Evolutionary conservation across 2,329 filamentous ascomycete genomes (phyloP).

Genomic region (Penicillium freii): DNA sequence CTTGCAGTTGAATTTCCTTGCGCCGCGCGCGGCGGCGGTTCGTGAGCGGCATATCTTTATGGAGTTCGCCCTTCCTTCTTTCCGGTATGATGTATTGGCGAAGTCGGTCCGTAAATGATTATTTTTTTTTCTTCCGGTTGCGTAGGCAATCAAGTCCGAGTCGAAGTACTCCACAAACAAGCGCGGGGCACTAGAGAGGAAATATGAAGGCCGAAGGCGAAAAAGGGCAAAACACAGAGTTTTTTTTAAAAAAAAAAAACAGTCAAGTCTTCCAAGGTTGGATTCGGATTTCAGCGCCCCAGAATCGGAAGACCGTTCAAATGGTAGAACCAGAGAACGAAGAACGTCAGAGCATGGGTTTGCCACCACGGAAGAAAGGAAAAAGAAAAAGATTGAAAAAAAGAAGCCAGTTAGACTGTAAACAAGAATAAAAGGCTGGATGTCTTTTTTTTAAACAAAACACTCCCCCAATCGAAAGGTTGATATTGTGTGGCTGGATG

Average conservation of each 20-base stretch:
- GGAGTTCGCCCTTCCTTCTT: background rate
- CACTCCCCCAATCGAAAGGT: conserved; percentile 1
- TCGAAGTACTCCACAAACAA: conserved; percentile 12
- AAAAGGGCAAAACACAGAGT: conserved; percentile 7
- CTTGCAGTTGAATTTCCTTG: conserved; percentile 46
- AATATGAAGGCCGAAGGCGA: conserved; percentile 13
- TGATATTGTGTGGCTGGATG: conserved; percentile 25
- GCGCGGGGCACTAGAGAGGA: conserved; percentile 9
- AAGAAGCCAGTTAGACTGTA: background rate
- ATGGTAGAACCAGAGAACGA: conserved; percentile 33
- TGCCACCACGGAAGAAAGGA: conserved; percentile 31
- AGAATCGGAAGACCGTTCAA: conserved; percentile 24
- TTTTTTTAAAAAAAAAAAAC: conserved; percentile 12
- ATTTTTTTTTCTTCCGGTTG: conserved; percentile 7
- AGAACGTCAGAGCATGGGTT: conserved; percentile 24
- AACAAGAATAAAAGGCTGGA: conserved; percentile 8
- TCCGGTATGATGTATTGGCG: conserved; percentile 6
- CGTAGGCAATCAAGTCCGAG: conserved; percentile 10
- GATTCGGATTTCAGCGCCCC: conserved; percentile 27
- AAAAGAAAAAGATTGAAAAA: conserved; percentile 4
- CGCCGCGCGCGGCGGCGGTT: conserved; percentile 47
- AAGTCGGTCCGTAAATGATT: conserved; percentile 2
- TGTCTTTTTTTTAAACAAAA: background rate
- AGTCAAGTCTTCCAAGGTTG: conserved; percentile 12
- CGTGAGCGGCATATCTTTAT: conserved; percentile 40